phyloP scores from a whole-genome alignment of 495 filamentous ascomycete genomes.

The Penicillium antarcticum region DNA sequence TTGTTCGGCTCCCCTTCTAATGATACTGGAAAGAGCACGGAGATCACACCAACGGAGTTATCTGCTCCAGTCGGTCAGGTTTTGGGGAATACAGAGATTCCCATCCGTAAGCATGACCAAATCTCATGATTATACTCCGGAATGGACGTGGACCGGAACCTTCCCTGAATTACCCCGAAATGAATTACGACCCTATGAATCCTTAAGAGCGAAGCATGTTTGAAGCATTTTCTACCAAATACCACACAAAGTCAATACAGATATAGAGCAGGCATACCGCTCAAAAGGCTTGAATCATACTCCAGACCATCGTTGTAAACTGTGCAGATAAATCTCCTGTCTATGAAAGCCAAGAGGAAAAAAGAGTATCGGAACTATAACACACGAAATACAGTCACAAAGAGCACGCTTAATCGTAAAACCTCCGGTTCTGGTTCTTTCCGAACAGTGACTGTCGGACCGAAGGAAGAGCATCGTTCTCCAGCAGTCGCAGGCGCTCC shows the following conservation, averaged over 20 bases:
- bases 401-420: slow-evolving; percentile 68
- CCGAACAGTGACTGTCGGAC: slow-evolving; percentile 86
- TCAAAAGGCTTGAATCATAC: slow-evolving; percentile 20
- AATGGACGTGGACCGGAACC: too few species aligned
- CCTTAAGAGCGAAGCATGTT: slow-evolving; percentile 7
- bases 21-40: neutral
- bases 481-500: slow-evolving; percentile 79
- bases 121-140: neutral
- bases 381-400: slow-evolving; percentile 20
- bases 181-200: slow-evolving; percentile 11
- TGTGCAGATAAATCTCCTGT: slow-evolving; percentile 20
- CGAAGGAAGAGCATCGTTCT: slow-evolving; percentile 78
- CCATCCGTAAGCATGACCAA: slow-evolving; percentile 12
- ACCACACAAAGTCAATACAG: slow-evolving; percentile 15
- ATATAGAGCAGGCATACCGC: slow-evolving; percentile 35
- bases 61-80: neutral
- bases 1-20: slow-evolving; percentile 5
- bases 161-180: neutral
- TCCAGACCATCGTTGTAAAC: slow-evolving; percentile 13
- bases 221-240: slow-evolving; percentile 22
- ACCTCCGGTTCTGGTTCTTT: slow-evolving; percentile 87
- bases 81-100: slow-evolving; percentile 5
- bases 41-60: neutral
- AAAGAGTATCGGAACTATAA: slow-evolving; percentile 22
- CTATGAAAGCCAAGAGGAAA: slow-evolving; percentile 13